Conservation (phyloP, 2,329 filamentous ascomycete genomes). For the Grosmannia serpens region DNA sequence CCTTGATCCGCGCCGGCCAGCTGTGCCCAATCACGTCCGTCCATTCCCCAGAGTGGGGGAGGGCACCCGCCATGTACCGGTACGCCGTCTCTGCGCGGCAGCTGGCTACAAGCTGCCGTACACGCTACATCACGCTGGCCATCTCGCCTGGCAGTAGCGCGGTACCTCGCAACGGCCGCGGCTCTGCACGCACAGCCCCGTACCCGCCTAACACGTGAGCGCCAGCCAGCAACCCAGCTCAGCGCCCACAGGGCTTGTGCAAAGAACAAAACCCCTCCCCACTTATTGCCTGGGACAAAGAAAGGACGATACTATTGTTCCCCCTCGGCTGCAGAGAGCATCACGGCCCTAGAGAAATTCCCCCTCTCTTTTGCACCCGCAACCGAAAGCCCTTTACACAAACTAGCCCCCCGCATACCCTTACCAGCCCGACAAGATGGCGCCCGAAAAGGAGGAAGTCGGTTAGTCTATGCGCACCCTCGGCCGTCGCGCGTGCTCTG, state of each 20-base stretch:
- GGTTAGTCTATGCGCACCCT: constrained; percentile 22
- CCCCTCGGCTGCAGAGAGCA: neutral
- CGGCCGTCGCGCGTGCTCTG: neutral
- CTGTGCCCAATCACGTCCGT: constrained; percentile 16
- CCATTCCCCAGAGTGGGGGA: too few species aligned
- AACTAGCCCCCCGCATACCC: neutral
- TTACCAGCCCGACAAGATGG: constrained; percentile 21
- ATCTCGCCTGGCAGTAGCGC: too few species aligned
- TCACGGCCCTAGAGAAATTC: neutral
- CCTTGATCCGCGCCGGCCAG: constrained; percentile 4
- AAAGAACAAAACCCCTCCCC: neutral
- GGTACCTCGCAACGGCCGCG: too few species aligned
- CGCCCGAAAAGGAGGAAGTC: constrained; percentile 30
- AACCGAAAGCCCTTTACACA: neutral
- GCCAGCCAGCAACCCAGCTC: too few species aligned
- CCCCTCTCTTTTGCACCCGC: neutral
- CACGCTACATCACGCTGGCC: too few species aligned
- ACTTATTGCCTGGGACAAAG: neutral
- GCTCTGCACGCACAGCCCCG: too few species aligned
- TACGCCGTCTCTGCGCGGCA: neutral
- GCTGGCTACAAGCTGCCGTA: too few species aligned
- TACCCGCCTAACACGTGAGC: too few species aligned
- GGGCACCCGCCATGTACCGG: neutral
- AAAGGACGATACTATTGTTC: neutral
- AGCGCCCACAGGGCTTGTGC: neutral